Base-by-base conservation (phyloP, 2,329 filamentous ascomycete species). In the Cucurbitaria berberidis region DNA sequence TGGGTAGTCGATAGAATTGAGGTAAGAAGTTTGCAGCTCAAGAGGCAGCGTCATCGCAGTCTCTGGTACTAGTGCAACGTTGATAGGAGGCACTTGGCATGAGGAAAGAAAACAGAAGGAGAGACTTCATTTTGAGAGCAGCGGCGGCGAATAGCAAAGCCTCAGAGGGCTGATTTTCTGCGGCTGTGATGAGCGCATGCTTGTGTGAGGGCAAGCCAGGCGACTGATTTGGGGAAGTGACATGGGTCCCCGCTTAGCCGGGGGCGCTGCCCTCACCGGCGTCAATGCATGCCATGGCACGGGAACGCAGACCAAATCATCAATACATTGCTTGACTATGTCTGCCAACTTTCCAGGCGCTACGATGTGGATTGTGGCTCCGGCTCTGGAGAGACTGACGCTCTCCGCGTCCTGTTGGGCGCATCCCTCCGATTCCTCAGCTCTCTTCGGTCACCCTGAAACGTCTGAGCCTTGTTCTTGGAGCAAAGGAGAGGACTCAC, bases 381-480 rank as follows among this genome's bases (percentile, higher is more conserved):
- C 15, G 30, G 47, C 38, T 45, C 49, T 6, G 48, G 53, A 18
- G 50, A 60, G 1, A 47, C 27, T 5, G 53, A 54, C 5, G 42
- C 27, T 5, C 46, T 22, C 22, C 34, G 42, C 11, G 13, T 52
- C 21, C 46, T 32, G 5, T 45, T 45, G 16, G 34, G 32, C 32
- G 41, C 51, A 39, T 60, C 57, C 34, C 55, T 30, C 24, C 35
- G 39, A 16, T 50, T 51, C 18, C 45, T 59, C 35, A 63, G 42
- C 43, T 50, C 55, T 2, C 15, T 48, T 22, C 38, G 41, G 19
- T 62, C 53, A 22, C 36, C 45, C 53, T 59, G 35, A 48, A 47
- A 52, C 19, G n/a, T 13, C 16, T 59, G 29, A 59, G 49, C 43
- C 43, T 51, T 41, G 22, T 19, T 44, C 19, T 4, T 16, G 19